A percentile compares a stretch with the other conserved stretches of the same genome.
phyloP scores from a whole-genome alignment of 139 green algal genomes.

The Dunaliella primolecta region DNA sequence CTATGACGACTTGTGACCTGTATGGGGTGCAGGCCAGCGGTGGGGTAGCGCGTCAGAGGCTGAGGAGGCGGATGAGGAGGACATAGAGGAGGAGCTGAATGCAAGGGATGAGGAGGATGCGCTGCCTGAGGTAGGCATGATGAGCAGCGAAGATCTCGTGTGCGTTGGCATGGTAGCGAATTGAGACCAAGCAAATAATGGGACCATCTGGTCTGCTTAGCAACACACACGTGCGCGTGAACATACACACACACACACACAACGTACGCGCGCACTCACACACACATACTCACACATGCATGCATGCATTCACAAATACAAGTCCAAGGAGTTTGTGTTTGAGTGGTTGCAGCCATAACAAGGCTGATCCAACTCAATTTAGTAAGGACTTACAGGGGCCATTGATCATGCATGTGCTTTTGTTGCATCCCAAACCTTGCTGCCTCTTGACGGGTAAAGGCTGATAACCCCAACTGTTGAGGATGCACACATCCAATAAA shows the following conservation, averaged over 20 bases:
- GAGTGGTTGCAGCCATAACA: too few species aligned
- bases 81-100: neutral
- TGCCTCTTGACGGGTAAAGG: too few species aligned
- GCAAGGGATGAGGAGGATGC: neutral
- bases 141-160: too few species aligned
- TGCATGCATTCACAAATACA: neutral
- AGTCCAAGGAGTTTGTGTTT: too few species aligned
- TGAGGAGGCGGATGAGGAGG: conserved; percentile 17
- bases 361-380: too few species aligned
- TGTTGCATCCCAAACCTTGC: too few species aligned
- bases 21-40: neutral
- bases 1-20: neutral
- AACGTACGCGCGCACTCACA: neutral
- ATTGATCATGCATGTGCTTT: too few species aligned
- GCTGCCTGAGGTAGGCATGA: neutral
- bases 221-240: too few species aligned
- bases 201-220: neutral
- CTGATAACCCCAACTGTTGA: neutral
- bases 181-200: neutral
- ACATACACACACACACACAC: neutral
- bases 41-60: conserved; percentile 1
- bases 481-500: neutral
- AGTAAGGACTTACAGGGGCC: too few species aligned
- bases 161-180: neutral
- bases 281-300: conserved; percentile 8